phyloP scores from a whole-genome alignment of 768 basidiomycete species.

The Boletus coccyginus region DNA sequence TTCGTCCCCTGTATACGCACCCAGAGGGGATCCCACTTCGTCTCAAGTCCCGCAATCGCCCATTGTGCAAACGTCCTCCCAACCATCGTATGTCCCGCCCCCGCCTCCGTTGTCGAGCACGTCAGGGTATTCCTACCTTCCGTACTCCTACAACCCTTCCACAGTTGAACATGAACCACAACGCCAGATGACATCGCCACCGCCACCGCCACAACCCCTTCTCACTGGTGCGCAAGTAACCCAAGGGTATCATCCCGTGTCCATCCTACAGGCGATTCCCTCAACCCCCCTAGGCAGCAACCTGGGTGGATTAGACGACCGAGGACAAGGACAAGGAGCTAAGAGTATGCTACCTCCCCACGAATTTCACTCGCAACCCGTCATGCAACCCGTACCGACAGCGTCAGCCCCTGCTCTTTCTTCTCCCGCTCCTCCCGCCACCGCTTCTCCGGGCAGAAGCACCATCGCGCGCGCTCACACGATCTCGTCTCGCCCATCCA shows the following conservation, averaged over 20 bases:
- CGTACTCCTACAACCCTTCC: conserved; percentile 10
- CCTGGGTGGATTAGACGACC: conserved; percentile 9
- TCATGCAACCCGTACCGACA: conserved; percentile 14
- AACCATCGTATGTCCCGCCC: conserved; percentile 28
- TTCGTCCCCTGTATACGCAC: conserved; percentile 17
- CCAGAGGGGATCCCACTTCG: conserved; percentile 14
- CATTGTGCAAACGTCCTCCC: conserved; percentile 25
- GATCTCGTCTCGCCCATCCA: conserved; percentile 19
- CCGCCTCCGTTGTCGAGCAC: conserved; percentile 18
- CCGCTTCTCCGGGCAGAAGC: conserved; percentile 13
- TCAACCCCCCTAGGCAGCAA: conserved; percentile 2
- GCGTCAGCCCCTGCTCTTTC: conserved; percentile 13
- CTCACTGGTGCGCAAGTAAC: conserved; percentile 8
- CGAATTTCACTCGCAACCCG: conserved; percentile 18
- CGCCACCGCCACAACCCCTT: conserved; percentile 12
- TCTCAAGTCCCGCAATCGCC: conserved; percentile 29
- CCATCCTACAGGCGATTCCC: conserved; percentile 17
- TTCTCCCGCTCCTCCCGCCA: conserved; percentile 17
- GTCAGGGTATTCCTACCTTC: conserved; percentile 11
- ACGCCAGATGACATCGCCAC: conserved; percentile 14
- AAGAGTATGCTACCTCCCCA: neutral
- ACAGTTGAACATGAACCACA: conserved; percentile 11
- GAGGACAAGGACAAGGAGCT: conserved; percentile 11
- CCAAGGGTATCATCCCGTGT: conserved; percentile 19
- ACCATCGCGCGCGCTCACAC: conserved; percentile 30